A percentile compares a stretch with the other conserved stretches of the same genome.
These are phyloP conservation scores for Trypanosoma lewisi DNA, from an alignment of 208 protist genomes.

Conservation along the genomic window DNA sequence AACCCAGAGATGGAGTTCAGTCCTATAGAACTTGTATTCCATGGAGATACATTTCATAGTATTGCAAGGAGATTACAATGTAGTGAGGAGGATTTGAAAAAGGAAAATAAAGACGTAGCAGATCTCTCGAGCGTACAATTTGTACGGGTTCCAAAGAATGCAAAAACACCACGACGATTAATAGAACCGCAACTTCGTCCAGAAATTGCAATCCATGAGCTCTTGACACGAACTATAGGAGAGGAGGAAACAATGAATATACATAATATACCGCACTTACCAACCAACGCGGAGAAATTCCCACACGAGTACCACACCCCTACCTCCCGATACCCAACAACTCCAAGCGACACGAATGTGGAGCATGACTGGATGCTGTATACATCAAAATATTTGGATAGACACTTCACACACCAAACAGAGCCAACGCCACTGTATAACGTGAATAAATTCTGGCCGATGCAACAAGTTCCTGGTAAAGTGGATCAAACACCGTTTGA, in stretches of 20 bases:
- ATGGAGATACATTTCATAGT: conserved; percentile 48
- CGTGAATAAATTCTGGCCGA: conserved; percentile 85
- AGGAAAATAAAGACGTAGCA: conserved; percentile 36
- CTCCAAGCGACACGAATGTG: conserved; percentile 35
- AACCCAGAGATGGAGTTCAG: conserved; percentile 51
- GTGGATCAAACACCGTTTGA: conserved; percentile 86
- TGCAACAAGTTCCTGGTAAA: conserved; percentile 86
- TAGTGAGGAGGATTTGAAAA: conserved; percentile 39
- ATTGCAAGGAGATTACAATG: conserved; percentile 60
- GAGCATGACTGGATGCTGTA: conserved; percentile 81
- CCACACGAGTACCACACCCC: conserved; percentile 86
- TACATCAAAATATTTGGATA: conserved; percentile 82
- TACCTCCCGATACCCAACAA: conserved; percentile 73
- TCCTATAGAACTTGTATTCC: conserved; percentile 49
- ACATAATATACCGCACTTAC: conserved; percentile 45
- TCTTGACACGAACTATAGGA: conserved; percentile 55
- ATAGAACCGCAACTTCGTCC: conserved; percentile 72
- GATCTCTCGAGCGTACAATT: conserved; percentile 20
- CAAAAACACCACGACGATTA: conserved; percentile 47
- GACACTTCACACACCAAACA: conserved; percentile 53
- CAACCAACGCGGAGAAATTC: conserved; percentile 69
- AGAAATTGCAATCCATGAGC: conserved; percentile 56
- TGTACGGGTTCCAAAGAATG: conserved; percentile 47
- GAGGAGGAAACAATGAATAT: conserved; percentile 43
- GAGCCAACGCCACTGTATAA: conserved; percentile 74